Percentiles rank a stretch among this genome's conserved stretches.
phyloP scores from a whole-genome alignment of 768 basidiomycete genomes.

The Boletus rubescentipes region DNA sequence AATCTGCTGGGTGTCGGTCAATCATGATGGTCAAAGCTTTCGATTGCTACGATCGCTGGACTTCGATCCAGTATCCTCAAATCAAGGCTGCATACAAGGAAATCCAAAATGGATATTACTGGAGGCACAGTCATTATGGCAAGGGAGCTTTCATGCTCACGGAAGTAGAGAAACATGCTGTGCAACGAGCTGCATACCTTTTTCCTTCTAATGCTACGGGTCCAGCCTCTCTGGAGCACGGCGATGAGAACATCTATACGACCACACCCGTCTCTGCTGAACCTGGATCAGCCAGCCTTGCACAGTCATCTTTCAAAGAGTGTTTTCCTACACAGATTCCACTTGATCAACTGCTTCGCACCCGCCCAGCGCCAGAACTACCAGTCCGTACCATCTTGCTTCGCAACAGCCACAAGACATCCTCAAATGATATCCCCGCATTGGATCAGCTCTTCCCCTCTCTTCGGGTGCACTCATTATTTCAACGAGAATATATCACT shows the following conservation, averaged over 20 bases:
- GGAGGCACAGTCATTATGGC: no score
- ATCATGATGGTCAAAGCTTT: constrained; percentile 32
- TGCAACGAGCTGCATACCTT: background rate
- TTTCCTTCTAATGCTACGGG: background rate
- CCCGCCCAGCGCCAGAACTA: background rate
- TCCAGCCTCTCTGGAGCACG: no score
- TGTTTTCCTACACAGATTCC: no score
- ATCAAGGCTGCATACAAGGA: background rate
- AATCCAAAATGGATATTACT: background rate
- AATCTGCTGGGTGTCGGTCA: constrained; percentile 26
- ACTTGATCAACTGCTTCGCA: constrained; percentile 1
- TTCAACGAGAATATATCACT: no score
- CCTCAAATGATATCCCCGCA: no score
- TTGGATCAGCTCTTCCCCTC: background rate
- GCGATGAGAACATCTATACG: background rate
- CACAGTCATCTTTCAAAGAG: no score
- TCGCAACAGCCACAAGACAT: background rate
- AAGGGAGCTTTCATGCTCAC: no score
- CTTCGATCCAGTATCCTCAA: background rate
- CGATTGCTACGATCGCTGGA: no score
- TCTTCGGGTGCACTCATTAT: no score
- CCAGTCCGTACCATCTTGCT: background rate
- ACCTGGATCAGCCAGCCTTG: no score
- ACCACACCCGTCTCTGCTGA: no score
- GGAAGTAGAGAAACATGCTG: no score